phyloP scores from a whole-genome alignment of 257 asterid genomes.

The Gentiana macrophylla region DNA sequence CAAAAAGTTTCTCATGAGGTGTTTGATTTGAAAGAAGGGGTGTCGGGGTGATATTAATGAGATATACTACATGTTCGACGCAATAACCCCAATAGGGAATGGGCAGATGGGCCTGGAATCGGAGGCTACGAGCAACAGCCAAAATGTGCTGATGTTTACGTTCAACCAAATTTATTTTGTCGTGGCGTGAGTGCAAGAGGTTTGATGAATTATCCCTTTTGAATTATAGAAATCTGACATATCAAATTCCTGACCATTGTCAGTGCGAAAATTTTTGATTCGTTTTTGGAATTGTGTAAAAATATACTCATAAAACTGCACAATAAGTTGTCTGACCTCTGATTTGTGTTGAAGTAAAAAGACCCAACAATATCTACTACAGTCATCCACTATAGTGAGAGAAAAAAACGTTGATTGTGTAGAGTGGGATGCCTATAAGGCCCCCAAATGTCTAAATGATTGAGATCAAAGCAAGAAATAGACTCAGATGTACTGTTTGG shows the following conservation, averaged over 20 bases:
- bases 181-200: not conserved
- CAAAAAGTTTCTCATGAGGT: not conserved
- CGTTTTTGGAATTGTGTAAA: not conserved
- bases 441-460: not conserved
- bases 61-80: no score
- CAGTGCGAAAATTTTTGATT: not conserved
- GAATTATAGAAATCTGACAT: not conserved
- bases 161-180: no score
- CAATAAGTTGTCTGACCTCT: not conserved
- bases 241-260: not conserved
- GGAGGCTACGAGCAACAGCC: no score
- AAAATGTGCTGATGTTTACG: no score
- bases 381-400: conserved; percentile 1
- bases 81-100: no score
- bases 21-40: not conserved
- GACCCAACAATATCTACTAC: not conserved
- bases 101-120: no score
- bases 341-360: not conserved
- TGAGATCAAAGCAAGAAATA: not conserved
- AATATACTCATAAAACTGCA: not conserved
- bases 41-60: no score
- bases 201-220: not conserved
- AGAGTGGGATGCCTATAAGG: not conserved
- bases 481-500: not conserved
- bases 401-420: not conserved